A percentile compares a stretch with the other conserved stretches of the same genome.
Evolutionary conservation across 106 monocot species (phyloP).

Genomic region (Dendrobium huoshanense): DNA sequence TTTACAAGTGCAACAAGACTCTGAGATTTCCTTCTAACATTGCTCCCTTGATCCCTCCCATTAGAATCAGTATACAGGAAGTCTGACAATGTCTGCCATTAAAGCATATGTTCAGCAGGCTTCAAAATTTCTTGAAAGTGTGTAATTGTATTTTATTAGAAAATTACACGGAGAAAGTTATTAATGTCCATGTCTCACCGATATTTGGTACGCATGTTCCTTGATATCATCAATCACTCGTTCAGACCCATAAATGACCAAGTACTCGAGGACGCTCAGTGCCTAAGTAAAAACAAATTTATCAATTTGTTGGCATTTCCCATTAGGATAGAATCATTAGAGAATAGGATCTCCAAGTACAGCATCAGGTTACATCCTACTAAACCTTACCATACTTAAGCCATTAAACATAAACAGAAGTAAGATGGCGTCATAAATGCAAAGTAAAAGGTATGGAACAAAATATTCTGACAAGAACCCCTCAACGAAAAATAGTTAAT

Average conservation of each 20-base stretch:
- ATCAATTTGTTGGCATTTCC: not conserved
- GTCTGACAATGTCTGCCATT: conserved; percentile 66
- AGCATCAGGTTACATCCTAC: not conserved
- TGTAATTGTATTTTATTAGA: too few relatives aligned
- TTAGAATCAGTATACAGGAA: conserved; percentile 87
- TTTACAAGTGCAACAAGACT: conserved; percentile 68
- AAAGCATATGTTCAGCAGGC: not conserved
- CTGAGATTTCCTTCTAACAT: conserved; percentile 87
- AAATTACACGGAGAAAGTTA: too few relatives aligned
- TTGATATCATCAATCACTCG: conserved; percentile 84
- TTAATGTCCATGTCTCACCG: conserved; percentile 29
- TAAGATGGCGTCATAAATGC: not conserved
- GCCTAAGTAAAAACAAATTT: conserved; percentile 32
- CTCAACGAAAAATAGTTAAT: not conserved
- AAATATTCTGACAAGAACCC: not conserved
- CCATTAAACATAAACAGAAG: not conserved
- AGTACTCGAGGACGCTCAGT: conserved; percentile 77
- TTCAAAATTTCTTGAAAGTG: too few relatives aligned
- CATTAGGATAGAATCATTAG: not conserved
- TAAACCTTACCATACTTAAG: not conserved
- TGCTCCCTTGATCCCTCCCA: conserved; percentile 83
- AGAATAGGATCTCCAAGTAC: not conserved
- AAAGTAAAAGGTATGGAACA: not conserved
- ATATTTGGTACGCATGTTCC: conserved; percentile 81
- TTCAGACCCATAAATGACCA: conserved; percentile 85